Percentiles rank a stretch among this genome's conserved stretches.
Conservation (phyloP, 2,329 filamentous ascomycete genomes). For the Curvularia lunata region DNA sequence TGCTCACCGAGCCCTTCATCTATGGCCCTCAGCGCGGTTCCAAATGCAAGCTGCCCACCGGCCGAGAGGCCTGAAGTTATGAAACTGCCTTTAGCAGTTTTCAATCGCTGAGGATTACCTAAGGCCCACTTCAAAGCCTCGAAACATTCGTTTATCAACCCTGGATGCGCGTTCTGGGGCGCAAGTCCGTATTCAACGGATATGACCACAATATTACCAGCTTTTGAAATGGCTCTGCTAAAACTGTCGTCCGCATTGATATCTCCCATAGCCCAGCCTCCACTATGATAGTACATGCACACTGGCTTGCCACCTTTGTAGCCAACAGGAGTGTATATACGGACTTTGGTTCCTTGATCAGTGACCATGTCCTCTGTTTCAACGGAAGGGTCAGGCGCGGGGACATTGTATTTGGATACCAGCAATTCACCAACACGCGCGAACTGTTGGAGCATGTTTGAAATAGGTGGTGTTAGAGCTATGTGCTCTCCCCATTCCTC, state of each 20-base stretch:
- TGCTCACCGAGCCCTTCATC: conserved; percentile 44
- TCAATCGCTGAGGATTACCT: conserved; percentile 30
- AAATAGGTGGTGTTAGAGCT: conserved; percentile 32
- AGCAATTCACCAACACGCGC: conserved; percentile 25
- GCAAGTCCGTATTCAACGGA: conserved; percentile 48
- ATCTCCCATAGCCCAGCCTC: conserved; percentile 49
- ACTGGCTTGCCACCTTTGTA: conserved; percentile 41
- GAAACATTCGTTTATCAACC: conserved; percentile 46
- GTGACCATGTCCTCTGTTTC: conserved; percentile 40
- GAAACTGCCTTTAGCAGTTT: conserved; percentile 38
- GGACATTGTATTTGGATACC: conserved; percentile 36
- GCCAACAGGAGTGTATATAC: conserved; percentile 45
- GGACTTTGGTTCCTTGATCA: conserved; percentile 35
- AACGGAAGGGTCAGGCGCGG: conserved; percentile 41
- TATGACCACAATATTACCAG: conserved; percentile 38
- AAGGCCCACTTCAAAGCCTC: conserved; percentile 44
- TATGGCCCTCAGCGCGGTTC: conserved; percentile 47
- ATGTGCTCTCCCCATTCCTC: conserved; percentile 40
- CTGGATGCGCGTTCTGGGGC: conserved; percentile 43
- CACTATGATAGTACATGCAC: conserved; percentile 47
- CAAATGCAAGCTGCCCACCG: conserved; percentile 49
- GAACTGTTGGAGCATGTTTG: conserved; percentile 25
- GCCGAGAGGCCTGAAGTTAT: conserved; percentile 50
- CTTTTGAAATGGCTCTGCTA: conserved; percentile 35
- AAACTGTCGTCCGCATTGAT: conserved; percentile 43